A percentile compares a stretch with the other conserved stretches of the same genome.
Evolutionary conservation across 23 red algal species (phyloP).

Genomic region (Chondrus crispus): DNA sequence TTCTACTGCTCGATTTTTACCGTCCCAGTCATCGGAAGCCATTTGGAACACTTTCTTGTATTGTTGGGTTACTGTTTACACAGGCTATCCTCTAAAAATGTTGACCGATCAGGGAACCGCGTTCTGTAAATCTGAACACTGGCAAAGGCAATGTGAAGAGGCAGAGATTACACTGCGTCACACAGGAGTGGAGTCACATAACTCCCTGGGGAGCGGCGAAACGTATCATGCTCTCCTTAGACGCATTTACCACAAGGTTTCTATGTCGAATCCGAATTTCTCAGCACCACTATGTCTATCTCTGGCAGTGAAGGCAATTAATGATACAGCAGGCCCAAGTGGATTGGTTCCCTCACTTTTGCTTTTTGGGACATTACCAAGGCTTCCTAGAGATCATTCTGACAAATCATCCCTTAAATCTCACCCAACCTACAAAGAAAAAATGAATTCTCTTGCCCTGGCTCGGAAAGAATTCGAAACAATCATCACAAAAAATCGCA

Average conservation of each 20-base stretch:
- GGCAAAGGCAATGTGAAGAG: not conserved
- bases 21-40: not conserved
- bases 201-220: not conserved
- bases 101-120: not conserved
- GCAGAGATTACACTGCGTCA: not conserved
- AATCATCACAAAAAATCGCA: too few relatives aligned
- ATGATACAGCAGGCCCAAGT: not conserved
- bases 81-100: not conserved
- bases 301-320: not conserved
- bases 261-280: not conserved
- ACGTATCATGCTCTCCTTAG: not conserved
- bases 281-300: not conserved
- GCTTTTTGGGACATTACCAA: not conserved
- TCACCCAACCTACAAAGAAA: too few relatives aligned
- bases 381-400: too few relatives aligned
- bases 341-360: not conserved
- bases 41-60: not conserved
- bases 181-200: not conserved
- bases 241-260: not conserved
- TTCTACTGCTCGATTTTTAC: not conserved
- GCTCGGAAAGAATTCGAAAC: too few relatives aligned
- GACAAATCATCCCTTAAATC: too few relatives aligned
- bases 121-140: not conserved
- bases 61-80: not conserved
- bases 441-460: too few relatives aligned